A percentile compares a stretch with the other conserved stretches of the same genome.
phyloP scores from a whole-genome alignment of 129 eudicot genomes.

The Logfia minima region DNA sequence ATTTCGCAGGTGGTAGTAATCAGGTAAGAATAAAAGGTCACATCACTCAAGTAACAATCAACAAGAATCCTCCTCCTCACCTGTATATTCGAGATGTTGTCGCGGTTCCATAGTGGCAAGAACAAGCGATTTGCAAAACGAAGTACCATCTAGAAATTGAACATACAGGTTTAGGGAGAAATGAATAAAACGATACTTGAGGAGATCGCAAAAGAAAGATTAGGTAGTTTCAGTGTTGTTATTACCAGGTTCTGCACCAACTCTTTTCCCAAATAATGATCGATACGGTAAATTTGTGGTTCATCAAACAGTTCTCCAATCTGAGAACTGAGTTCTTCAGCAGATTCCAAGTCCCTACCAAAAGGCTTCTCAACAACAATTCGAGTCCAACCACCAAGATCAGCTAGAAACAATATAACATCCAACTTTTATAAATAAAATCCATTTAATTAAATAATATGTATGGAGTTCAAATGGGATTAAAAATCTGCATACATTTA shows the following conservation, averaged over 20 bases:
- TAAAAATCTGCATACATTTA: constrained; percentile 52
- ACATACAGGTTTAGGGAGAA: background rate
- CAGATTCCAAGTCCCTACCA: constrained; percentile 92
- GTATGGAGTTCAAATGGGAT: background rate
- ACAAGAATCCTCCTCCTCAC: constrained; percentile 34
- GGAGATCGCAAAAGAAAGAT: background rate
- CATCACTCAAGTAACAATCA: constrained; percentile 5
- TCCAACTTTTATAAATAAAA: constrained; percentile 18
- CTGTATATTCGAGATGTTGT: constrained; percentile 89
- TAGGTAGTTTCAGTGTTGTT: background rate
- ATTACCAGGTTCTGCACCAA: constrained; percentile 97
- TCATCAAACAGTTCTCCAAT: constrained; percentile 96
- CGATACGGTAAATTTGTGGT: constrained; percentile 94
- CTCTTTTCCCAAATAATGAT: constrained; percentile 96
- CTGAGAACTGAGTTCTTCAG: constrained; percentile 86
- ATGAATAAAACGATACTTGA: background rate
- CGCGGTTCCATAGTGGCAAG: constrained; percentile 96
- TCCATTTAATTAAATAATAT: constrained; percentile 15
- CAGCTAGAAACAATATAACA: constrained; percentile 50
- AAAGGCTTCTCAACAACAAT: constrained; percentile 98
- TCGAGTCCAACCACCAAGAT: constrained; percentile 99
- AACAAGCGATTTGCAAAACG: constrained; percentile 99
- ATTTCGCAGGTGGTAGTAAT: background rate
- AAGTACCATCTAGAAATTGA: constrained; percentile 79
- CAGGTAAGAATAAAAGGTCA: background rate